Evolutionary conservation across 2,329 filamentous ascomycete genomes (phyloP).

Genomic region (Colletotrichum endophyticum): DNA sequence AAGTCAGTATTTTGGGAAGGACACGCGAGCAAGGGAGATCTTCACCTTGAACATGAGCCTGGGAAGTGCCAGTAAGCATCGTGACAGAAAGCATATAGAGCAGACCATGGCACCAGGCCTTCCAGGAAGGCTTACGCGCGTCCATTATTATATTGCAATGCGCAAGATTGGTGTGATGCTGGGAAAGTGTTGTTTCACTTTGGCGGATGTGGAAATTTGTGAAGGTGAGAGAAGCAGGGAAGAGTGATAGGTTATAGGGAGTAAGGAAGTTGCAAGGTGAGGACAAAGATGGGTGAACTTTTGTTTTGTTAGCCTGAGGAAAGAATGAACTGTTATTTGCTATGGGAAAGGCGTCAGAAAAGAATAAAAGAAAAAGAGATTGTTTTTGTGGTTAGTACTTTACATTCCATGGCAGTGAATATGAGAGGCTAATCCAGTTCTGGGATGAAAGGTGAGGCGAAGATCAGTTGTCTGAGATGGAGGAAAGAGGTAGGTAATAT

Average conservation of each 20-base stretch:
- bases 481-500: background rate
- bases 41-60: background rate
- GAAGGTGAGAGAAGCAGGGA: background rate
- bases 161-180: background rate
- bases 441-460: background rate
- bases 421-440: background rate
- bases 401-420: background rate
- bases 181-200: background rate
- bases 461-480: background rate
- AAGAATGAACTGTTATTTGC: accelerated
- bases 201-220: background rate
- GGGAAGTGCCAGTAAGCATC: background rate
- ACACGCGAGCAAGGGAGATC: background rate
- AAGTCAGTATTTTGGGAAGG: background rate
- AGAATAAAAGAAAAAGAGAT: too few species aligned
- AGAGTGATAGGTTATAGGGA: background rate
- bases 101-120: background rate
- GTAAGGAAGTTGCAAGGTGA: accelerated
- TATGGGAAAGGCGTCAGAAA: accelerated
- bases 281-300: background rate
- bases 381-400: background rate
- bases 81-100: background rate
- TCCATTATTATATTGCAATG: background rate
- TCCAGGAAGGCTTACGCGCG: background rate
- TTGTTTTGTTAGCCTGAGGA: background rate